Evolutionary conservation across 2,329 filamentous ascomycete species (phyloP), one percentile per base, ranked within the genome.

Genomic region (Fusarium chaquense): DNA sequence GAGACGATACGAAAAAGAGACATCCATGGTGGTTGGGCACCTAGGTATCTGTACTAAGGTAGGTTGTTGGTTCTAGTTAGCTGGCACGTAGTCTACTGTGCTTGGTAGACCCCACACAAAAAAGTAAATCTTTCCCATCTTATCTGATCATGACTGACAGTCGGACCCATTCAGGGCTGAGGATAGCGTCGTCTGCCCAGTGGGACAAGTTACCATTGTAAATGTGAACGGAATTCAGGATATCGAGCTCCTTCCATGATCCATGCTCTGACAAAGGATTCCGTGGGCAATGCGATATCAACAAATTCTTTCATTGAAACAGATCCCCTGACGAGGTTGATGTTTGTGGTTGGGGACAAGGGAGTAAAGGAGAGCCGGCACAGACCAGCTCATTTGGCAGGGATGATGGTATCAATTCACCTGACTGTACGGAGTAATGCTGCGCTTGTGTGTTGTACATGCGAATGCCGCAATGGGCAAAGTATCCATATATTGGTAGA

Each of bases 91-190:
- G 20, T 20, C 20, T 30, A 9, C 6, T 22, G 58, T 63, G 72
- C 49, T 72, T 67, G 28, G 33, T 43, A 41, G 55, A 57, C 57
- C 62, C 69, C 66, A 73, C 69, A 70, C 62, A 71, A 30, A 47
- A 30, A 71, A 70, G 62, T 50, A 65, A 60, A 65, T 56, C 41
- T 46, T 70, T 70, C 58, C 56, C 61, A 74, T 75, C 73, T 75
- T 75, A 75, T 75, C 73, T 72, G 73, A 75, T 75, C 63, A 70
- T 75, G 65, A 65, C 62, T 67, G 54, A 44, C 41, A 30, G 47
- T 35, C 58, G 36, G 52, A 67, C 64, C 65, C 68, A 67, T 69
- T 50, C 68, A 72, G 61, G 65, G 54, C 58, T 63, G 55, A 65
- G 30, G 44, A 32, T 45, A 26, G 51, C 15, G 57, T 28, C 45